Conservation (phyloP, 2,329 filamentous ascomycete species). For the Fusarium austroafricanum region DNA sequence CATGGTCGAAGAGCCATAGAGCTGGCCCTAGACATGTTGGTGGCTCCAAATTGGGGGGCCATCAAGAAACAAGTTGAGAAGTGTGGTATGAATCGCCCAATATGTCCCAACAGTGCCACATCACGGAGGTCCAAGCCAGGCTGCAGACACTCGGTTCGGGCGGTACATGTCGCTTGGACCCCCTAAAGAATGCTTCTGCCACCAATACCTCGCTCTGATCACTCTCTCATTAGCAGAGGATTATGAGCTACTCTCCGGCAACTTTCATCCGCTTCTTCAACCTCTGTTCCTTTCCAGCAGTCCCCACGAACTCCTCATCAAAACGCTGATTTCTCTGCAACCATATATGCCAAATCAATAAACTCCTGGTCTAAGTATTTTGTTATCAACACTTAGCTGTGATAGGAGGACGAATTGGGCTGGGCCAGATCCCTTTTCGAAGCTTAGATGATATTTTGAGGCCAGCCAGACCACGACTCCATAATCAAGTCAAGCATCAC, state of each 20-base stretch:
- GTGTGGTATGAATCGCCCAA: constrained; percentile 1
- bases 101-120: constrained; percentile 4
- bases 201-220: no score
- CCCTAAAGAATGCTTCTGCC: neutral
- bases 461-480: neutral
- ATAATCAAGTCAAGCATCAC: neutral
- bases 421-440: neutral
- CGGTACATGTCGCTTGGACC: neutral
- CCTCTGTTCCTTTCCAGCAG: neutral
- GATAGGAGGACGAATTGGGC: neutral
- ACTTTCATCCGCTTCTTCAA: neutral
- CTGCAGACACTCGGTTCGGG: neutral
- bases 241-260: neutral
- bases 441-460: constrained; percentile 5
- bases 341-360: neutral
- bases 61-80: neutral
- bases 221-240: neutral
- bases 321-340: no score
- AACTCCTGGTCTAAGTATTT: no score
- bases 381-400: no score
- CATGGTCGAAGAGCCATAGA: neutral
- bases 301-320: neutral
- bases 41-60: neutral
- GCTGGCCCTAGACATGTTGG: neutral
- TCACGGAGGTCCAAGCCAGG: neutral